phyloP scores from a whole-genome alignment of 163 green algal species.

The Volvox carteri region DNA sequence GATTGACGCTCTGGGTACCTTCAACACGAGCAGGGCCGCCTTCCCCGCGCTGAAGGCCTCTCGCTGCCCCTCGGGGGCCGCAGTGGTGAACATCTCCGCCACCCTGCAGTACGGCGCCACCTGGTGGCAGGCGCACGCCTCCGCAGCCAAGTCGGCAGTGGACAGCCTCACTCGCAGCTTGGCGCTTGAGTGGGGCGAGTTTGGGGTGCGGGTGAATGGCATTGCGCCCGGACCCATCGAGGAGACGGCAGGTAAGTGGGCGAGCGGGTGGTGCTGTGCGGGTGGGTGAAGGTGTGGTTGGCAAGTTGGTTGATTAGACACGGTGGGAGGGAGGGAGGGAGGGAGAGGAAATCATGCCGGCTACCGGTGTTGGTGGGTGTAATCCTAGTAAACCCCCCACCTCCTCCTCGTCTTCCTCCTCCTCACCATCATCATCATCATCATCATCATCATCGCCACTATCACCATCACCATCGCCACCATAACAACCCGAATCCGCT shows the following conservation, averaged over 20 bases:
- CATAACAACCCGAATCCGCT: too few species aligned
- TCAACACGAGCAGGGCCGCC: slow-evolving; percentile 88
- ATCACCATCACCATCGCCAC: too few species aligned
- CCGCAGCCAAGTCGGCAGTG: slow-evolving; percentile 90
- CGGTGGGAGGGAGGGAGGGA: too few species aligned
- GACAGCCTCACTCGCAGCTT: slow-evolving; percentile 93
- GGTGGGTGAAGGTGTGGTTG: neutral
- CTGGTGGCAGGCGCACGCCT: slow-evolving; percentile 91
- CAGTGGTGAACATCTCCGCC: slow-evolving; percentile 95
- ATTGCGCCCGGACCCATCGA: slow-evolving; percentile 94
- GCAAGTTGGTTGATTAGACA: too few species aligned
- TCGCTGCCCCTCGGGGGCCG: neutral
- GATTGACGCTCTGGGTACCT: slow-evolving; percentile 96
- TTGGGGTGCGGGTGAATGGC: slow-evolving; percentile 90
- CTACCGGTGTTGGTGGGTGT: too few species aligned
- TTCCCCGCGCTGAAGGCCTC: slow-evolving; percentile 74
- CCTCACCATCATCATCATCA: too few species aligned
- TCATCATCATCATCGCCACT: too few species aligned
- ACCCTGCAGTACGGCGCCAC: slow-evolving; percentile 97
- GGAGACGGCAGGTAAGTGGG: slow-evolving; percentile 80
- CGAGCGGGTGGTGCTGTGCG: neutral
- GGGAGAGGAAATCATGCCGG: too few species aligned
- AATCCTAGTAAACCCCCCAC: too few species aligned
- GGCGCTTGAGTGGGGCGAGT: slow-evolving; percentile 94
- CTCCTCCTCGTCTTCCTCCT: too few species aligned